Evolutionary conservation across 1,139 yeast species (phyloP).

Genomic region (Pichia sp.): DNA sequence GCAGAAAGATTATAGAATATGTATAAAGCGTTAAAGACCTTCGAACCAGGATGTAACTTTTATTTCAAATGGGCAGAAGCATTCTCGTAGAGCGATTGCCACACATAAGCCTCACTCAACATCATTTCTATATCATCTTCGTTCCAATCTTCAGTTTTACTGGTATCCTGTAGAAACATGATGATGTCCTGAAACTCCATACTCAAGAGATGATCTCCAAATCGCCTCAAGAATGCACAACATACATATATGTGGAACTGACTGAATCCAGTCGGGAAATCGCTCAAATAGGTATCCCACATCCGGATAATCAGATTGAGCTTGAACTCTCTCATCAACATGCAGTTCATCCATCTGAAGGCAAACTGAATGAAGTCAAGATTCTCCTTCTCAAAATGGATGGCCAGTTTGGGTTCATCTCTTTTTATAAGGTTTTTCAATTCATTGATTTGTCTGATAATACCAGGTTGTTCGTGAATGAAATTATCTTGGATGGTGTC

Average conservation of each 20-base stretch:
- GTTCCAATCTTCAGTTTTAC: slow-evolving; percentile 82
- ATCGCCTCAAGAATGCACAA: slow-evolving; percentile 92
- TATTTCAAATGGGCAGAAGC: slow-evolving; percentile 74
- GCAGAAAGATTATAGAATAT: too few relatives aligned
- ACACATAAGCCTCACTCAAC: slow-evolving; percentile 90
- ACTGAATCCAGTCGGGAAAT: slow-evolving; percentile 81
- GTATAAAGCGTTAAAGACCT: not conserved
- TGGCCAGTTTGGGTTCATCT: slow-evolving; percentile 66
- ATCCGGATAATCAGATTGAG: slow-evolving; percentile 75
- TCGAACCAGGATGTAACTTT: not conserved
- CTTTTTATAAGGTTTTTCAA: slow-evolving; percentile 69
- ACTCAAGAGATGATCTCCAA: slow-evolving; percentile 67
- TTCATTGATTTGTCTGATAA: slow-evolving; percentile 80
- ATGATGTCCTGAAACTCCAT: slow-evolving; percentile 95
- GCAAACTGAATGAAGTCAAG: slow-evolving; percentile 92
- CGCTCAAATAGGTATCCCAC: slow-evolving; percentile 98
- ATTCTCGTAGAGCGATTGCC: slow-evolving; percentile 89
- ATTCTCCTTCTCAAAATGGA: slow-evolving; percentile 72
- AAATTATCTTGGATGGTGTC: slow-evolving; percentile 96
- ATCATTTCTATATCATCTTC: slow-evolving; percentile 88
- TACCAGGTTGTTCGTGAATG: slow-evolving; percentile 98
- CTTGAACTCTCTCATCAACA: slow-evolving; percentile 87
- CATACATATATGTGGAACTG: slow-evolving; percentile 96
- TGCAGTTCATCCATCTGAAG: slow-evolving; percentile 98
- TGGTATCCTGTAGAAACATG: slow-evolving; percentile 72